Base-by-base conservation (phyloP, 2,329 filamentous ascomycete species). In the Coniochaeta hoffmannii region DNA sequence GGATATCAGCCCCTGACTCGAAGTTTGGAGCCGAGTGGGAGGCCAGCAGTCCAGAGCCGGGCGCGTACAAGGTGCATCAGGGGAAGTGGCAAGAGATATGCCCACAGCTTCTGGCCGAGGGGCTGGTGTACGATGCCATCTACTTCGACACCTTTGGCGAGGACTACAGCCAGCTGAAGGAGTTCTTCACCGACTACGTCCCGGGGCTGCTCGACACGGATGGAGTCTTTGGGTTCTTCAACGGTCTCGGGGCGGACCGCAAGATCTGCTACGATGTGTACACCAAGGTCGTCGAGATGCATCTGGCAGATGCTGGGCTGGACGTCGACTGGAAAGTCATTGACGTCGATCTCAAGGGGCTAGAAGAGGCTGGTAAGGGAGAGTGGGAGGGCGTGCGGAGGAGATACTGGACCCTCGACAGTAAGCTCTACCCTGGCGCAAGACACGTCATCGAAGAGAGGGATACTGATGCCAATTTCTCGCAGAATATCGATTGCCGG, bases 141-240 rank as follows among this genome's bases (percentile, higher is more conserved):
- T 99, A 97, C 75, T 97, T 97, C 66, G 94, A 99, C 68, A 99
- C 94, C 0, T 97, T 97, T 69, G 94, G 91, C 7, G 94, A 99
- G 73, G 89, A 94, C 60, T 99, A 97, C 71, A 77, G 78, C 2
- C 89, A 93, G 68, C 82, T 97, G 28, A 87, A 87, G 50, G 78
- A 85, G 57, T 97, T 97, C 74, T 96, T 97, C 68, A 87, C 82
- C 2, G 94, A 97, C 69, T 85, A 88, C 63, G 86, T 97, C 11
- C 89, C 94, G 31, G 87, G 84, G 0, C 71, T 97, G 54, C 74
- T 99, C 49, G 86, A 89, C 61, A 76, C 79, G 22, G 72, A 80
- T 4, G 88, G 92, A 57, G 80, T 86, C 9, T 96, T 95, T 68
- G 86, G 92, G 60, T 95, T 93, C 71, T 90, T 96, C 68, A 91